Conservation (phyloP, 2,329 filamentous ascomycete species). For the Colletotrichum sp. region DNA sequence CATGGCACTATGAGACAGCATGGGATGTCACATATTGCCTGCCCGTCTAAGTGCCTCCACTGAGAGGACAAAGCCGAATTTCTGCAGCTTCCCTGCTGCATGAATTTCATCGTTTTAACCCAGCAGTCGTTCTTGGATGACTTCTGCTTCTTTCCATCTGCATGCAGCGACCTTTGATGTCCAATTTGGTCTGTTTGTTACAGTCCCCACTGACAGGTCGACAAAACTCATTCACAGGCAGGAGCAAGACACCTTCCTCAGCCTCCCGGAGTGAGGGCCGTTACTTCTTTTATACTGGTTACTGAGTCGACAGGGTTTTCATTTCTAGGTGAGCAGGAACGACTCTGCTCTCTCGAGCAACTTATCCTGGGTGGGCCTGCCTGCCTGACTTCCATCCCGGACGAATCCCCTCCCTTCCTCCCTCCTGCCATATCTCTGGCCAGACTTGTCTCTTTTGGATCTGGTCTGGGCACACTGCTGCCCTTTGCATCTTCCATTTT, state of each 20-base stretch:
- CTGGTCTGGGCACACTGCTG: not conserved
- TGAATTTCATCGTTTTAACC: not conserved
- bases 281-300: not conserved
- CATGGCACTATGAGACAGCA: not conserved
- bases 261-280: not conserved
- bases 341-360: not conserved
- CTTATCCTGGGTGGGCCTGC: not conserved
- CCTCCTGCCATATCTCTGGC: not conserved
- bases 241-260: not conserved
- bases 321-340: not conserved
- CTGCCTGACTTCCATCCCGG: not conserved
- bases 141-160: not conserved
- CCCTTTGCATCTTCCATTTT: not conserved
- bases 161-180: not conserved
- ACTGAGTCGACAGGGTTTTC: not conserved
- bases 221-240: not conserved
- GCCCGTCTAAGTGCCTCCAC: not conserved
- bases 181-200: not conserved
- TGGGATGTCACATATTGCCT: not conserved
- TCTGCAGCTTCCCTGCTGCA: not conserved
- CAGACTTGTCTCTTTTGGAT: not conserved
- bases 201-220: not conserved
- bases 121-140: not conserved
- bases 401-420: not conserved
- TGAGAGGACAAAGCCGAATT: not conserved